A percentile compares a stretch with the other conserved stretches of the same genome.
These are phyloP conservation scores for Calocybe gangraenosa DNA, from an alignment of 768 basidiomycete species.

Conservation along the genomic window DNA sequence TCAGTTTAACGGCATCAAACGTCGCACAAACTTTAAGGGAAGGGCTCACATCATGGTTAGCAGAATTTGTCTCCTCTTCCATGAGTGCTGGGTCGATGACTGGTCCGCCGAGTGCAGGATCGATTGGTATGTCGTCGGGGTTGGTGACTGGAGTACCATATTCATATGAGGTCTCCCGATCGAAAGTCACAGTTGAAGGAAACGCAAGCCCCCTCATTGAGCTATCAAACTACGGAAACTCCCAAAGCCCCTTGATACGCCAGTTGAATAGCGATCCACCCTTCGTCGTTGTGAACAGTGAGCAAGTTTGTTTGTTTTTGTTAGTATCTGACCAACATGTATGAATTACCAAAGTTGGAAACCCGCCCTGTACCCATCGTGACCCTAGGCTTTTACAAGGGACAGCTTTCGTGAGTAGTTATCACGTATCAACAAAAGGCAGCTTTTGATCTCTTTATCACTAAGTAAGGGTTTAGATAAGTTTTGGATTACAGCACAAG, in stretches of 20 bases:
- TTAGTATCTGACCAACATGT: constrained; percentile 18
- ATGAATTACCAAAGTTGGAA: neutral
- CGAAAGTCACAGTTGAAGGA: constrained; percentile 39
- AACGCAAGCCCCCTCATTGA: constrained; percentile 63
- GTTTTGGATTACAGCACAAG: too few species aligned
- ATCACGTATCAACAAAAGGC: too few species aligned
- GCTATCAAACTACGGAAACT: neutral
- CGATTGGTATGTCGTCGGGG: constrained; percentile 72
- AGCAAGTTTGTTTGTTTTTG: constrained; percentile 35
- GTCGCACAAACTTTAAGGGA: constrained; percentile 17
- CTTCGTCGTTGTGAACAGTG: constrained; percentile 40
- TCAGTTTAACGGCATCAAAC: constrained; percentile 22
- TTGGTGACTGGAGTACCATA: constrained; percentile 54
- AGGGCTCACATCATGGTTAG: constrained; percentile 34
- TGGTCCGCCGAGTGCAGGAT: constrained; percentile 62
- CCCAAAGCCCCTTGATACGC: constrained; percentile 6
- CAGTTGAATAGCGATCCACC: constrained; percentile 17
- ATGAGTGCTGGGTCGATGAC: constrained; percentile 53
- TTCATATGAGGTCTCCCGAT: constrained; percentile 57
- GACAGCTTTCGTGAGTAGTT: too few species aligned
- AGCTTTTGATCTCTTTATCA: too few species aligned
- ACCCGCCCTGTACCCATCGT: too few species aligned
- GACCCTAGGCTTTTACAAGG: too few species aligned
- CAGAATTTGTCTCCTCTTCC: constrained; percentile 19
- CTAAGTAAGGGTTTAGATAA: too few species aligned